Evolutionary conservation across 2,329 filamentous ascomycete genomes (phyloP), one percentile per base, ranked within the genome.

Genomic region (Fusarium sp.): DNA sequence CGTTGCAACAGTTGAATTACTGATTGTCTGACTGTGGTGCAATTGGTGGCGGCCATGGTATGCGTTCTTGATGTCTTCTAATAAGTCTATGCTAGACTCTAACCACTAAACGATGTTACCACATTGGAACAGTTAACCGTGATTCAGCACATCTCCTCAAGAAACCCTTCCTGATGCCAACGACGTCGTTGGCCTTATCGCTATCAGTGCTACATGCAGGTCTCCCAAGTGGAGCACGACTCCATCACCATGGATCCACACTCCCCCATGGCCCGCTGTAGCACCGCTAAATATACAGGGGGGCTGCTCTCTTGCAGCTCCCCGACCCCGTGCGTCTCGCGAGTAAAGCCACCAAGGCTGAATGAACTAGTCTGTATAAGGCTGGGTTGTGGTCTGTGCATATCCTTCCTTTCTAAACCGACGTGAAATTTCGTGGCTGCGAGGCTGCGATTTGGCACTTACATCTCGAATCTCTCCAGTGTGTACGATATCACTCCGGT

Each of bases 271-370:
- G 28, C 50, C 61, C 39, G 55, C 44, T 66, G 31, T 26, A 46
- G 47, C 47, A 52, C 55, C 48, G 38, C 55, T 56, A 61, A 68
- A 39, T 16, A 18, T 60, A 42, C 55, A 57, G 54, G 65, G 59
- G 31, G 24, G 24, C 21, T 9, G 18, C 24, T 13, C 8, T 35
- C 56, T 29, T 39, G 24, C 20, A 39, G 35, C 43, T 54, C 38
- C 20, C 35, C 13, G 23, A 44, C 53, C 63, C 47, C 31, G 35
- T 39, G 35, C 26, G 20, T 33, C 35, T 13, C 21, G 26, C 20
- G 53, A 31, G 28, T 37, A 23, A 44, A 66, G 66, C 66, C 66
- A 68, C 57, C 68, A 64, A 71, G 69, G 69, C 69, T 71, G 62
- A 50, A 44, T 8, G 16, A n/a, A 18, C 21, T 5, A 26, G 29